Evolutionary conservation across 352 stramenopile species (phyloP).

Genomic region (Globisporangium cederbergense): DNA sequence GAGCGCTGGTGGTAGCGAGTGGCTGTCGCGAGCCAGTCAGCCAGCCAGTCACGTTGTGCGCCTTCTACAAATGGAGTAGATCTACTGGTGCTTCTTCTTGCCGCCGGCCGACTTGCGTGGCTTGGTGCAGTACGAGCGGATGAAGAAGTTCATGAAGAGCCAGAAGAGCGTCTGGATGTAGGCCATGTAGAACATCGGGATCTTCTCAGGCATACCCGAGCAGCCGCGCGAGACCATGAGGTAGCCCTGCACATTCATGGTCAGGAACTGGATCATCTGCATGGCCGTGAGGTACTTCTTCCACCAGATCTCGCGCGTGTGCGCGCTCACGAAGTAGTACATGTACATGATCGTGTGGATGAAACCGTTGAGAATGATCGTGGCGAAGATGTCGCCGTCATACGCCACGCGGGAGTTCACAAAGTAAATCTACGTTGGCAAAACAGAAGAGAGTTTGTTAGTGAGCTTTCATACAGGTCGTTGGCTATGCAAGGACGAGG

Average conservation of each 20-base stretch:
- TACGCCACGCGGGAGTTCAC: conserved; percentile 93
- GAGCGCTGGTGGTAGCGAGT: background rate
- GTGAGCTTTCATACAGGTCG: too few relatives aligned
- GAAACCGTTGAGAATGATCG: conserved; percentile 95
- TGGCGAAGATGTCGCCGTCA: conserved; percentile 96
- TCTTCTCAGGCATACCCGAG: conserved; percentile 68
- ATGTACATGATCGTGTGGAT: conserved; percentile 99
- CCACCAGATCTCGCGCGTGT: conserved; percentile 98
- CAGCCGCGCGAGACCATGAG: conserved; percentile 86
- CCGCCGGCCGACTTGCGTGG: conserved; percentile 38
- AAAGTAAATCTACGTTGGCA: conserved; percentile 89
- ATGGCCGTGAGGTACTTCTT: conserved; percentile 95
- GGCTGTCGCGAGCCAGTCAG: background rate
- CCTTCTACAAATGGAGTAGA: background rate
- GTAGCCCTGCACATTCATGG: conserved; percentile 78
- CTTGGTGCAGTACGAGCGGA: conserved; percentile 89
- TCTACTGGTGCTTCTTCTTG: conserved; percentile 57
- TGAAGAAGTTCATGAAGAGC: conserved; percentile 97
- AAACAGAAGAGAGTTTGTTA: background rate
- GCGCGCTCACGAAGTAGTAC: conserved; percentile 98
- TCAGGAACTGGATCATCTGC: conserved; percentile 94
- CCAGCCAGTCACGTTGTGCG: background rate
- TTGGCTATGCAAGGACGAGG: too few relatives aligned
- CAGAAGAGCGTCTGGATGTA: conserved; percentile 96
- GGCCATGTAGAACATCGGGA: conserved; percentile 90